Conservation (phyloP, 768 basidiomycete genomes). For the Cytidiella melzeri region DNA sequence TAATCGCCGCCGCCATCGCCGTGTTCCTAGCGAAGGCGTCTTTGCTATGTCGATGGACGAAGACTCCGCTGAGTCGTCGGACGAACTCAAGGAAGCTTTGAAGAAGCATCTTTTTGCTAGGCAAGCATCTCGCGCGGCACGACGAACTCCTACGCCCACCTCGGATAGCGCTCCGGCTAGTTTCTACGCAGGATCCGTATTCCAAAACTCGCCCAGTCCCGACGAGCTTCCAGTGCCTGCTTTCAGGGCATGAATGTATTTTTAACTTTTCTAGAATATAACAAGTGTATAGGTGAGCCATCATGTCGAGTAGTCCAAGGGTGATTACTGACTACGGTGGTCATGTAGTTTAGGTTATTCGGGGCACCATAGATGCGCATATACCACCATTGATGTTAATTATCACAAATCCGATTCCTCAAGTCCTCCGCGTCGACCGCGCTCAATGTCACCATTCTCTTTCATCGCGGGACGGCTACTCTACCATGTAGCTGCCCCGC, state of each 20-base stretch:
- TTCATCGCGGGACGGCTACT: conserved; percentile 13
- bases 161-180: conserved; percentile 30
- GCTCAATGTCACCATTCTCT: conserved; percentile 20
- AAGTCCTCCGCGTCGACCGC: conserved; percentile 24
- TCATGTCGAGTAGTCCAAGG: conserved; percentile 7
- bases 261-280: conserved; percentile 20
- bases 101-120: conserved; percentile 19
- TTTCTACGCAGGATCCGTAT: conserved; percentile 74
- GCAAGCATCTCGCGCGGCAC: background rate
- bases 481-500: conserved; percentile 27
- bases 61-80: conserved; percentile 39
- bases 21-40: conserved; percentile 68
- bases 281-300: conserved; percentile 37
- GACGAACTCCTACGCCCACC: conserved; percentile 16
- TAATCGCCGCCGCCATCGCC: conserved; percentile 39
- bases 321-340: conserved; percentile 1
- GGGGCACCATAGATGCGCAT: conserved; percentile 34
- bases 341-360: conserved; percentile 32
- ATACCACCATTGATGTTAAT: conserved; percentile 24
- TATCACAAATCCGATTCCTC: conserved; percentile 7
- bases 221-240: conserved; percentile 71
- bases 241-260: conserved; percentile 40
- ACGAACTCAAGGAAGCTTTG: conserved; percentile 29
- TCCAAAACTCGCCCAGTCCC: conserved; percentile 84
- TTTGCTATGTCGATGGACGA: conserved; percentile 74